Percentiles rank a stretch among this genome's conserved stretches.
phyloP scores from a whole-genome alignment of 352 stramenopile species.

The Nothophytophthora sp. region DNA sequence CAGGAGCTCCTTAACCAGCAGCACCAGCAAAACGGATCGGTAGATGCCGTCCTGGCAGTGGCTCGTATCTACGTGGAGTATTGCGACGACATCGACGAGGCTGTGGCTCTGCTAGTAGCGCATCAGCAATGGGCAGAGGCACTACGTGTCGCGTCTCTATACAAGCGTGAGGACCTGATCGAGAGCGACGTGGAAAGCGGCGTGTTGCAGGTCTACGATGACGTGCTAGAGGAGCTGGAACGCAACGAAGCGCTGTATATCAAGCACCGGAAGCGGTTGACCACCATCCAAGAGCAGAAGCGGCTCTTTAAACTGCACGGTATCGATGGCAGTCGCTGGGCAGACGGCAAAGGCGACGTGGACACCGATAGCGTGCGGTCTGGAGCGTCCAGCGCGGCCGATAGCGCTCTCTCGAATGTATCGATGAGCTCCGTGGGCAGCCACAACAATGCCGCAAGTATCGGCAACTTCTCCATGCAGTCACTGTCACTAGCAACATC shows the following conservation, averaged over 20 bases:
- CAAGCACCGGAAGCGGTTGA: slow-evolving; percentile 60
- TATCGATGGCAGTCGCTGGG: slow-evolving; percentile 68
- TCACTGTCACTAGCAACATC: slow-evolving; percentile 52
- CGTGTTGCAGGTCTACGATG: slow-evolving; percentile 43
- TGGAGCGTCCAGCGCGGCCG: slow-evolving; percentile 45
- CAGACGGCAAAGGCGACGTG: slow-evolving; percentile 20
- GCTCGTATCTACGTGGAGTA: slow-evolving; percentile 77
- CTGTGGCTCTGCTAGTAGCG: slow-evolving; percentile 58
- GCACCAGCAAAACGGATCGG: slow-evolving; percentile 14
- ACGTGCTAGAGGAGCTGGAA: slow-evolving; percentile 52
- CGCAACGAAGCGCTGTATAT: slow-evolving; percentile 44
- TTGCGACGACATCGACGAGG: slow-evolving; percentile 70
- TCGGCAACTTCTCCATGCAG: slow-evolving; percentile 75
- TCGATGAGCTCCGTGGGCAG: slow-evolving; percentile 75
- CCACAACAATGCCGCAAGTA: slow-evolving; percentile 69
- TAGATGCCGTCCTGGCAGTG: slow-evolving; percentile 34
- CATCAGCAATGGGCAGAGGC: slow-evolving; percentile 63
- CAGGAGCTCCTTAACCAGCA: slow-evolving; percentile 52
- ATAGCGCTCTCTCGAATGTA: slow-evolving; percentile 62
- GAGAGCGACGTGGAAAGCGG: slow-evolving; percentile 74
- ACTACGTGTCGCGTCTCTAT: slow-evolving; percentile 56
- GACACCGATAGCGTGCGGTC: slow-evolving; percentile 45
- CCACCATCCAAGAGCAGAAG: slow-evolving; percentile 74
- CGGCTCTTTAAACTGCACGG: slow-evolving; percentile 77
- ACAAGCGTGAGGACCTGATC: slow-evolving; percentile 59